Evolutionary conservation across 2,329 filamentous ascomycete genomes (phyloP).

Genomic region (Daldinia sp.): DNA sequence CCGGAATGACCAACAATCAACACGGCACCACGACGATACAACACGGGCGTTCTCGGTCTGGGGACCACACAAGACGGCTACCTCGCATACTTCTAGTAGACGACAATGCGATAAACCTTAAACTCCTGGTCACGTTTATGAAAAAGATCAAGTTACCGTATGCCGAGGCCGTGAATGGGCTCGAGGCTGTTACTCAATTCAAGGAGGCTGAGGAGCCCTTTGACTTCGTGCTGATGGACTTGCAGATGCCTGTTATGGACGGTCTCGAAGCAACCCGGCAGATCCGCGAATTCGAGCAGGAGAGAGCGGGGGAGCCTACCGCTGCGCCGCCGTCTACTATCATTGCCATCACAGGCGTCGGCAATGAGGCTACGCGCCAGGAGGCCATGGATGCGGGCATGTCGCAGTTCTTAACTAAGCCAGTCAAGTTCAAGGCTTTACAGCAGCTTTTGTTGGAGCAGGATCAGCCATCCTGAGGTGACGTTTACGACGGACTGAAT

Average conservation of each 20-base stretch:
- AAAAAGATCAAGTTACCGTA: constrained; percentile 57
- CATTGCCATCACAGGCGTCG: constrained; percentile 66
- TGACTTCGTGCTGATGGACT: constrained; percentile 60
- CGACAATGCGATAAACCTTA: constrained; percentile 59
- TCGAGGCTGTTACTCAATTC: constrained; percentile 61
- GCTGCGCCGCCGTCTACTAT: constrained; percentile 58
- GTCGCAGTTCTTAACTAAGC: constrained; percentile 43
- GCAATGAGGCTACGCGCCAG: constrained; percentile 60
- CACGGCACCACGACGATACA: constrained; percentile 9
- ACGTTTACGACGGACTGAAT: neutral
- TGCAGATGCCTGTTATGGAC: constrained; percentile 69
- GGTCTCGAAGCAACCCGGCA: constrained; percentile 61
- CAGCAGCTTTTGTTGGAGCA: constrained; percentile 37
- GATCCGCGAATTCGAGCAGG: constrained; percentile 62
- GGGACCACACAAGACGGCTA: constrained; percentile 11
- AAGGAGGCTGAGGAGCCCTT: constrained; percentile 51
- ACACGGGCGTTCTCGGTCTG: constrained; percentile 17
- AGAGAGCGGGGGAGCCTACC: constrained; percentile 52
- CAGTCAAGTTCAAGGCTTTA: constrained; percentile 40
- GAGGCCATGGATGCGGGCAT: constrained; percentile 56
- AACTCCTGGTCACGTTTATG: constrained; percentile 58
- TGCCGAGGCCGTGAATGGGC: constrained; percentile 60
- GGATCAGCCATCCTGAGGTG: constrained; percentile 22
- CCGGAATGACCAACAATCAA: constrained; percentile 7
- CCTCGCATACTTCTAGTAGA: constrained; percentile 56